phyloP scores from a whole-genome alignment of 306 rosid species.

The Vigna hirtella region DNA sequence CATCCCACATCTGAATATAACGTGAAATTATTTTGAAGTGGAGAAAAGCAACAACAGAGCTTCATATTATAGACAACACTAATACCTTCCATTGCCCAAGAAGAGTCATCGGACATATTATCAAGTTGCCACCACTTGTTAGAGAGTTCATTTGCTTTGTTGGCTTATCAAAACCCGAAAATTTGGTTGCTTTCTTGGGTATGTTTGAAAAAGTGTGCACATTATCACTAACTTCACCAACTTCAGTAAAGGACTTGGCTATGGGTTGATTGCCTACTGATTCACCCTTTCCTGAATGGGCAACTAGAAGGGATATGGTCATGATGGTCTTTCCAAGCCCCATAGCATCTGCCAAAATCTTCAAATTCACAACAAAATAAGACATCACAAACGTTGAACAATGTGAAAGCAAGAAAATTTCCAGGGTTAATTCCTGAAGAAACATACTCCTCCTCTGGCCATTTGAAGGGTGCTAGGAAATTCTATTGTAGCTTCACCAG shows the following conservation, averaged over 20 bases:
- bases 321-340: conserved; percentile 98
- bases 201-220: conserved; percentile 46
- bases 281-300: conserved; percentile 74
- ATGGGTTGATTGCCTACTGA: conserved; percentile 54
- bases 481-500: conserved; percentile 88
- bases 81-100: conserved; percentile 97
- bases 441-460: conserved; percentile 95
- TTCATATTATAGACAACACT: conserved; percentile 16
- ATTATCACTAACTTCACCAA: conserved; percentile 51
- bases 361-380: conserved; percentile 51
- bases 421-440: conserved; percentile 41
- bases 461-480: conserved; percentile 96
- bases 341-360: conserved; percentile 99
- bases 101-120: conserved; percentile 93
- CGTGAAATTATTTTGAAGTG: conserved; percentile 33
- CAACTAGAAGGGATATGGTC: conserved; percentile 89
- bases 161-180: conserved; percentile 75
- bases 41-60: conserved; percentile 40
- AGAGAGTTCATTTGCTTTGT: conserved; percentile 60
- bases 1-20: conserved; percentile 21
- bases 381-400: conserved; percentile 35
- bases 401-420: conserved; percentile 12
- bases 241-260: conserved; percentile 52
- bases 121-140: conserved; percentile 79
- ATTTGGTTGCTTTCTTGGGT: conserved; percentile 57